Percentiles rank a stretch among this genome's conserved stretches.
Conservation (phyloP, 495 filamentous ascomycete genomes). For the Thermochaetoides thermophila region DNA sequence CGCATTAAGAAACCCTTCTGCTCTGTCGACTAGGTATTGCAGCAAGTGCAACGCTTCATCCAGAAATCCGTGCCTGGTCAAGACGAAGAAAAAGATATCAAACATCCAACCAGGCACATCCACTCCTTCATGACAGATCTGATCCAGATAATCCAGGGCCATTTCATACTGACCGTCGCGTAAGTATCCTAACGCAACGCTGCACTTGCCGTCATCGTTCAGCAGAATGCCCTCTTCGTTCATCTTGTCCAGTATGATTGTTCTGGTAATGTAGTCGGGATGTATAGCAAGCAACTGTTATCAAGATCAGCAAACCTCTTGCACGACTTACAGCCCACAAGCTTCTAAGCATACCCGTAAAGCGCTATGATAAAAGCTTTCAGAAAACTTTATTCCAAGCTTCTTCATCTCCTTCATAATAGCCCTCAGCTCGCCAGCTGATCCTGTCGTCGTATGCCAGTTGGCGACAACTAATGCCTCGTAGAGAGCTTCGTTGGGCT, state of each 20-base stretch:
- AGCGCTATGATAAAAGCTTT: constrained; percentile 52
- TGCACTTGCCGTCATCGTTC: constrained; percentile 46
- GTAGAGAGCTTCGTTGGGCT: constrained; percentile 53
- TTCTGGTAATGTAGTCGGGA: constrained; percentile 66
- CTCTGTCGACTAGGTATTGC: constrained; percentile 32
- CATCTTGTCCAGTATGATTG: constrained; percentile 55
- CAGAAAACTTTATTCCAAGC: constrained; percentile 43
- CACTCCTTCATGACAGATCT: constrained; percentile 44
- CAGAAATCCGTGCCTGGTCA: constrained; percentile 55
- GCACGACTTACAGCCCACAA: too few species aligned
- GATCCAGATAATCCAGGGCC: constrained; percentile 57
- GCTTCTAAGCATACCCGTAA: constrained; percentile 41
- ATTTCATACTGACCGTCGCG: constrained; percentile 70
- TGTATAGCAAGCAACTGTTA: constrained; percentile 60
- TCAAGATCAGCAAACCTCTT: neutral
- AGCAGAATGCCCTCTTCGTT: constrained; percentile 54
- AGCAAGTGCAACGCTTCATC: constrained; percentile 60
- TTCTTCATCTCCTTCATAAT: constrained; percentile 57
- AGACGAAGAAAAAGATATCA: constrained; percentile 54
- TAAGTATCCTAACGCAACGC: constrained; percentile 57
- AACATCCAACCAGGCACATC: constrained; percentile 54
- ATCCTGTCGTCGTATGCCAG: constrained; percentile 45
- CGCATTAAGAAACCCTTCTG: constrained; percentile 30
- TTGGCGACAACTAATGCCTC: constrained; percentile 59
- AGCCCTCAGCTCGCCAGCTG: constrained; percentile 40